Conservation (phyloP, 257 asterid species). For the Solanum piurae region DNA sequence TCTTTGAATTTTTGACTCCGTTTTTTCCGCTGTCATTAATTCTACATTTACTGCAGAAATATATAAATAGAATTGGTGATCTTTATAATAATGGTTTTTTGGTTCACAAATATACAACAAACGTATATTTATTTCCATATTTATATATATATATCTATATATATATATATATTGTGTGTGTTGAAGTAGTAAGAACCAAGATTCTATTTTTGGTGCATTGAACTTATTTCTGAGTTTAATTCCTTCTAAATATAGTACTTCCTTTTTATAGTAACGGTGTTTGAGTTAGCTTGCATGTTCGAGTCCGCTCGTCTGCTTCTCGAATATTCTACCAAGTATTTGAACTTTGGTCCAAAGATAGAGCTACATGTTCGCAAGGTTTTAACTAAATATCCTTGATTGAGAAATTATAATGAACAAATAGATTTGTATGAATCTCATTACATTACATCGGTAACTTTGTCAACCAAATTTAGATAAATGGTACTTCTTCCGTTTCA, state of each 20-base stretch:
- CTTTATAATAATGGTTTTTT: background rate
- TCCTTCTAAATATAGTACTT: background rate
- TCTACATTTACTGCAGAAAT: background rate
- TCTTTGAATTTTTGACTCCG: conserved; percentile 9
- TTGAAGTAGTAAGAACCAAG: background rate
- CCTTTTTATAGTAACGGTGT: too few species aligned
- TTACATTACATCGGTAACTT: background rate
- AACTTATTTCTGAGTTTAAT: background rate
- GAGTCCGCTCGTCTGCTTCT: background rate
- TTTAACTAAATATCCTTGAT: background rate
- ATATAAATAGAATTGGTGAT: background rate
- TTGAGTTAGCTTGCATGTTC: background rate
- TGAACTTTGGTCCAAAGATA: background rate
- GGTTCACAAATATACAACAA: background rate
- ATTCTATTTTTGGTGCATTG: background rate
- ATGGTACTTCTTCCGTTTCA: background rate
- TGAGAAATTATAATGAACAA: background rate
- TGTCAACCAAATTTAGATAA: background rate
- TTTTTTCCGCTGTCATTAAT: conserved; percentile 1
- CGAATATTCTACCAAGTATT: background rate
- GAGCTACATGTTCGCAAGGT: background rate
- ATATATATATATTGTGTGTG: too few species aligned
- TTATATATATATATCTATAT: too few species aligned
- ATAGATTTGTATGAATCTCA: background rate
- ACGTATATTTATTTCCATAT: background rate